Evolutionary conservation across 2,329 filamentous ascomycete species (phyloP).

Genomic region (Hypoxylon sp.): DNA sequence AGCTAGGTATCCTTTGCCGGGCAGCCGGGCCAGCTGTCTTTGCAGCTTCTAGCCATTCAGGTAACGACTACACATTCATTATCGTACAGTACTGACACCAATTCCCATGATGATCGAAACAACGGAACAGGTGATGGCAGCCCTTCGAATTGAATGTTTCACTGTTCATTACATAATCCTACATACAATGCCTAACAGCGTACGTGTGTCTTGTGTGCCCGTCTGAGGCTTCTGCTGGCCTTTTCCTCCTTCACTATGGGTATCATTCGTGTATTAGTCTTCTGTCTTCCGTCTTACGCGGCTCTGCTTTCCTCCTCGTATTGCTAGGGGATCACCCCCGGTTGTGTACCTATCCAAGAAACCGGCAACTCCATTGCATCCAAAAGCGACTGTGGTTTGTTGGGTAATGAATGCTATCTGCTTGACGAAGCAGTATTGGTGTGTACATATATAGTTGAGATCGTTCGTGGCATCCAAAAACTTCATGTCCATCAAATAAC

Average conservation of each 20-base stretch:
- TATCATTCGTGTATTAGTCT: conserved; percentile 46
- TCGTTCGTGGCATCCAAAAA: conserved; percentile 6
- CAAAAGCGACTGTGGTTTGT: conserved; percentile 2
- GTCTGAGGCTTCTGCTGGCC: conserved; percentile 22
- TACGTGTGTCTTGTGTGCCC: conserved; percentile 22
- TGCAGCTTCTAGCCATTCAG: background rate
- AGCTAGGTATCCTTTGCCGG: background rate
- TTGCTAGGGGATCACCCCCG: background rate
- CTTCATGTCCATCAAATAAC: conserved; percentile 37
- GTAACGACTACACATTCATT: background rate
- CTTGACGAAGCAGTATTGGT: conserved; percentile 15
- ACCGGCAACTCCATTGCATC: conserved; percentile 12
- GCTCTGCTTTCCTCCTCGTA: conserved; percentile 17
- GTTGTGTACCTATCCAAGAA: conserved; percentile 30
- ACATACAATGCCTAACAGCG: conserved; percentile 44
- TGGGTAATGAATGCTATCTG: conserved; percentile 7
- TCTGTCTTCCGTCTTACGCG: conserved; percentile 6
- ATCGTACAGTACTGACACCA: background rate
- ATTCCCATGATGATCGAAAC: background rate
- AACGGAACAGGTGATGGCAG: conserved; percentile 17
- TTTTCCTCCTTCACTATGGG: conserved; percentile 33
- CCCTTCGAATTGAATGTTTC: conserved; percentile 46
- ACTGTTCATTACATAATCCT: conserved; percentile 49
- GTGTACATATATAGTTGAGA: conserved; percentile 23
- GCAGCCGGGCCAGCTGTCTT: background rate